phyloP scores from a whole-genome alignment of 169 alveolate genomes.

The Sarcocystis neurona region DNA sequence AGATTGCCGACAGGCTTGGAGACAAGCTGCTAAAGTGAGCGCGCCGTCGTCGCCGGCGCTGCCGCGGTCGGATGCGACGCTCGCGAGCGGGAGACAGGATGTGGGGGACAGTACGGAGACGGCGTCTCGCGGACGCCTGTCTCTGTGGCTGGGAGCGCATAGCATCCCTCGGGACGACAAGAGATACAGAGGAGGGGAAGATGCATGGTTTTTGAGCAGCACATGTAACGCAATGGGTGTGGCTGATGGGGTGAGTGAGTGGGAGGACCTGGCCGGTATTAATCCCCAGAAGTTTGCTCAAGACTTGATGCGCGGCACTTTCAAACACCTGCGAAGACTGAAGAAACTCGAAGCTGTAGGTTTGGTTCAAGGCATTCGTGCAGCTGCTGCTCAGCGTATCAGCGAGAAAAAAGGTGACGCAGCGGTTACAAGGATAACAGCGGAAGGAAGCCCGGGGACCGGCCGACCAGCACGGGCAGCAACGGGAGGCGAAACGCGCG shows the following conservation, averaged over 20 bases:
- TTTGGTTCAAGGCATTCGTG: not conserved
- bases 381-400: not conserved
- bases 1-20: too few relatives aligned
- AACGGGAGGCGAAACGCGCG: not conserved
- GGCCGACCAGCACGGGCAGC: not conserved
- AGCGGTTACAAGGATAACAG: not conserved
- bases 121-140: not conserved
- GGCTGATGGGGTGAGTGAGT: constrained; percentile 75
- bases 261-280: constrained; percentile 71
- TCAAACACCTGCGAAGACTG: not conserved
- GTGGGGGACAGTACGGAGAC: not conserved
- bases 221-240: constrained; percentile 67
- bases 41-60: too few relatives aligned
- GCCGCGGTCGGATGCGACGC: not conserved
- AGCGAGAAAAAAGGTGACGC: not conserved
- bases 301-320: constrained; percentile 60
- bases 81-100: not conserved
- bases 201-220: constrained; percentile 69
- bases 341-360: not conserved
- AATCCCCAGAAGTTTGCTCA: constrained; percentile 69
- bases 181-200: constrained; percentile 72
- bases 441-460: not conserved
- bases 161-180: constrained; percentile 70
- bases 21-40: too few relatives aligned
- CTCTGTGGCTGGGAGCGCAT: constrained; percentile 72